Conservation (phyloP, 2,329 filamentous ascomycete genomes). For the Epichloe scottii region DNA sequence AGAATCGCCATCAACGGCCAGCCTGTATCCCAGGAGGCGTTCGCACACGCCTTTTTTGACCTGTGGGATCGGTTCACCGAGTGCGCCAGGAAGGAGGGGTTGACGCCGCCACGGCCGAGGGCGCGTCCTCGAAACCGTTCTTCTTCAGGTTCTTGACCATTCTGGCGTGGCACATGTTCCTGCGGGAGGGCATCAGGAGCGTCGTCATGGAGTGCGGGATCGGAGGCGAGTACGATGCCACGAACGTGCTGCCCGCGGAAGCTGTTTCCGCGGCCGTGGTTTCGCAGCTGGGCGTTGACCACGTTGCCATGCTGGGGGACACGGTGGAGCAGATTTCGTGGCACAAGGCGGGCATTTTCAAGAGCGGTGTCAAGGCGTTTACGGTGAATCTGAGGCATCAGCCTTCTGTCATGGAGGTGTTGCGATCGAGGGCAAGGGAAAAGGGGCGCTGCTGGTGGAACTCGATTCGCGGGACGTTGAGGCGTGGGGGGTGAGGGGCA, state of each 20-base stretch:
- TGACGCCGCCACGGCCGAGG: slow-evolving; percentile 31
- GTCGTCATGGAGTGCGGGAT: slow-evolving; percentile 90
- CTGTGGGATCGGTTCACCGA: slow-evolving; percentile 55
- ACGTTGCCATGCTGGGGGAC: slow-evolving; percentile 65
- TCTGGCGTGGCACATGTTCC: slow-evolving; percentile 73
- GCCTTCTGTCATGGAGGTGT: slow-evolving; percentile 34
- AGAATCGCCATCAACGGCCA: slow-evolving; percentile 68
- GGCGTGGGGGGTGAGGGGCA: slow-evolving; percentile 29
- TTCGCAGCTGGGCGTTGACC: slow-evolving; percentile 74
- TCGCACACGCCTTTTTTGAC: slow-evolving; percentile 71
- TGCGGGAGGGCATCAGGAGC: slow-evolving; percentile 60
- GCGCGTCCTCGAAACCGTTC: slow-evolving; percentile 60
- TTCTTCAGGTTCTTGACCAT: slow-evolving; percentile 90
- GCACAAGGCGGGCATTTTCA: slow-evolving; percentile 88
- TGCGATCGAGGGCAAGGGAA: slow-evolving; percentile 46
- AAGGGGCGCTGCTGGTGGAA: slow-evolving; percentile 35
- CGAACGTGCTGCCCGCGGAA: slow-evolving; percentile 59
- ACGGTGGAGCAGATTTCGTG: slow-evolving; percentile 74
- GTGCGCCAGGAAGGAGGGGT: slow-evolving; percentile 21
- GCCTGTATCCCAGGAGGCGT: slow-evolving; percentile 55
- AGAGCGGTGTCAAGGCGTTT: slow-evolving; percentile 36
- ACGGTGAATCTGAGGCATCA: slow-evolving; percentile 16
- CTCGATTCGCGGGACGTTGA: slow-evolving; percentile 25
- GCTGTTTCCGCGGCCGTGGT: slow-evolving; percentile 61
- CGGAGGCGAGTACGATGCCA: slow-evolving; percentile 85